Evolutionary conservation across 768 basidiomycete genomes (phyloP), one percentile per base, ranked within the genome.

Genomic region (Collybiopsis confluens): DNA sequence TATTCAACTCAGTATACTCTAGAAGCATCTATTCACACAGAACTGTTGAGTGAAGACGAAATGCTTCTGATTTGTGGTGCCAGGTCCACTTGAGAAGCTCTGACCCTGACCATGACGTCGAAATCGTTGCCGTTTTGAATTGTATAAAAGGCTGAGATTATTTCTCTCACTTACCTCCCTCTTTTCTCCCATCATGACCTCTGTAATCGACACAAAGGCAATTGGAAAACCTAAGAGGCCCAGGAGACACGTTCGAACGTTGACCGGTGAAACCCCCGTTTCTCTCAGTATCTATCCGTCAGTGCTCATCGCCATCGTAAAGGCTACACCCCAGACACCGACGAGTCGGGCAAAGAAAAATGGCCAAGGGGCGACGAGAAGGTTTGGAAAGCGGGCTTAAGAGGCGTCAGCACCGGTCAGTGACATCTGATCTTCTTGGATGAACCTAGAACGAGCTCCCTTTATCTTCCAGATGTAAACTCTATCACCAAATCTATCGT

Each of bases 281-380:
- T 33, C 30, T 33, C 13, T 5, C 30, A 33, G 30, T 33, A n/a
- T n/a, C n/a, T n/a, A n/a, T n/a, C n/a, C n/a, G n/a, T n/a, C n/a
- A n/a, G n/a, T n/a, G n/a, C n/a, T n/a, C n/a, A n/a, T n/a, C n/a
- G n/a, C n/a, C n/a, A n/a, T n/a, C n/a, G n/a, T n/a, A n/a, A 56
- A 92, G 90, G 87, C 15, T 92, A 90, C 63, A 69, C 86, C 2
- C 88, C 90, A 3, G 90, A 92, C 66, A 80, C 79, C 42, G 89
- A 92, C 62, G 83, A 77, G 2, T 66, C 75, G 42, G 90, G 90
- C 30, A 85, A 89, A 65, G 90, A 92, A 65, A 85, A 86, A 68
- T 93, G 90, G 90, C 90, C 90, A 28, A 76, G 75, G 56, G 90
- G 90, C 37, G 86, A 92, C 10, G 89, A 91, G 65, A 75, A 76